These are phyloP conservation scores for Dissophora ornata DNA, from an alignment of 192 early-diverging fungal genomes.

Conservation along the genomic window DNA sequence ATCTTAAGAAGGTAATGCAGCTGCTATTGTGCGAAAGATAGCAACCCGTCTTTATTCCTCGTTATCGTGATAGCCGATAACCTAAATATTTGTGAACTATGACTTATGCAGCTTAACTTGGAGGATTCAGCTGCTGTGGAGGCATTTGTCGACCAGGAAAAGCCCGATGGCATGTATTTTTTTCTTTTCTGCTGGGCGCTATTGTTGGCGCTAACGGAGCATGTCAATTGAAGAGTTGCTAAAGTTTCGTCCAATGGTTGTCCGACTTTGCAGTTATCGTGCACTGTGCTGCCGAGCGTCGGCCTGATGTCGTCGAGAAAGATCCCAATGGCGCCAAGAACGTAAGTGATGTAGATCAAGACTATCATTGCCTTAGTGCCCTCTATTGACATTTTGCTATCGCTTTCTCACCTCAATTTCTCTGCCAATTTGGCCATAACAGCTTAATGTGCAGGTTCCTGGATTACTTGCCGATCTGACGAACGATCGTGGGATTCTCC, in stretches of 20 bases:
- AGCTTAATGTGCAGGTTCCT: conserved; percentile 78
- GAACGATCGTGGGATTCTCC: conserved; percentile 60
- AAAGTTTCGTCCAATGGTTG: too few relatives aligned
- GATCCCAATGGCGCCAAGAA: conserved; percentile 65
- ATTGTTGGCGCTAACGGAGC: too few relatives aligned
- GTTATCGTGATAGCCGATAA: background rate
- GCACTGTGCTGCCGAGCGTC: conserved; percentile 88
- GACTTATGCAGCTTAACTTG: conserved; percentile 69
- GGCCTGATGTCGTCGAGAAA: conserved; percentile 82
- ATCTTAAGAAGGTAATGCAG: conserved; percentile 64
- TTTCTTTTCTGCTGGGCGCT: background rate
- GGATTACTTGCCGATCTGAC: conserved; percentile 65
- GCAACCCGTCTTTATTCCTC: too few relatives aligned
- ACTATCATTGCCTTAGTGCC: too few relatives aligned
- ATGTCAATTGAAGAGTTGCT: background rate
- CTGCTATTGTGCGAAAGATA: too few relatives aligned
- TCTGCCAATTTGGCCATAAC: too few relatives aligned
- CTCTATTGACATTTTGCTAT: too few relatives aligned
- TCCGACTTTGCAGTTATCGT: conserved; percentile 65
- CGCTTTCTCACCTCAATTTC: too few relatives aligned
- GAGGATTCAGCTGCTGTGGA: conserved; percentile 63
- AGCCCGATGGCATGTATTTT: conserved; percentile 63
- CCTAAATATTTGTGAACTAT: background rate
- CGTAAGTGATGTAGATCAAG: too few relatives aligned
- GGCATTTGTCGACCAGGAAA: conserved; percentile 62